phyloP scores from a whole-genome alignment of 2,329 filamentous ascomycete genomes.

The Cladosporium sp. region DNA sequence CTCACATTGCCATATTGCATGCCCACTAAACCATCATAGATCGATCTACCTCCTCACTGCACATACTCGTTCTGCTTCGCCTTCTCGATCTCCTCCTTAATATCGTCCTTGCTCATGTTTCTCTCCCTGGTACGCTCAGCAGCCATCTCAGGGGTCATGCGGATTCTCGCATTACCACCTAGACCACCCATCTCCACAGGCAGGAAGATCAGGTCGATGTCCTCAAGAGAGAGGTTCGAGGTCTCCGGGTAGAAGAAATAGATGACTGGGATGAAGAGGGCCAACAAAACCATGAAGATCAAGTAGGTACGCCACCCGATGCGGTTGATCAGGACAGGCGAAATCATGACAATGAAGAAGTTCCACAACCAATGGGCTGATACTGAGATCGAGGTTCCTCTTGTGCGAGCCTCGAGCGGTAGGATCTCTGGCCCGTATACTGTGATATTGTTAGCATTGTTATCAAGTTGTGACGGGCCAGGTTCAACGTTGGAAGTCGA shows the following conservation, averaged over 20 bases:
- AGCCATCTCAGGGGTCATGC: constrained; percentile 19
- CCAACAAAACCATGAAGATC: constrained; percentile 44
- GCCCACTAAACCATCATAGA: not conserved
- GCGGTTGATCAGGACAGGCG: constrained; percentile 46
- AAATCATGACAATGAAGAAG: constrained; percentile 53
- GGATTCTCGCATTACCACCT: constrained; percentile 5
- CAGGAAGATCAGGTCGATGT: constrained; percentile 37
- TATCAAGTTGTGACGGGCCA: not conserved
- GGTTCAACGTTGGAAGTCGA: not conserved
- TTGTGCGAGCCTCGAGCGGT: constrained; percentile 49
- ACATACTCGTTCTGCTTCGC: constrained; percentile 12
- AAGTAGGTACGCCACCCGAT: constrained; percentile 52
- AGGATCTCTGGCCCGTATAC: constrained; percentile 52
- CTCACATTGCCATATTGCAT: not conserved
- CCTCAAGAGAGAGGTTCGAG: constrained; percentile 35
- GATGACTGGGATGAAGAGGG: constrained; percentile 21
- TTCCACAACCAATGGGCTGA: constrained; percentile 51
- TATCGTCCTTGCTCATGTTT: constrained; percentile 8
- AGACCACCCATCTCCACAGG: constrained; percentile 15
- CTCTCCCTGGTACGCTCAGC: constrained; percentile 13
- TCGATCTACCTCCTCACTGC: not conserved
- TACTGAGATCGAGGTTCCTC: constrained; percentile 46
- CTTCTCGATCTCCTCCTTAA: constrained; percentile 15
- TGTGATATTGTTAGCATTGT: constrained; percentile 19
- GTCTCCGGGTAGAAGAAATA: constrained; percentile 38